Base-by-base conservation (phyloP, 805 yeast genomes). In the Zygosaccharomyces pseudorouxii region DNA sequence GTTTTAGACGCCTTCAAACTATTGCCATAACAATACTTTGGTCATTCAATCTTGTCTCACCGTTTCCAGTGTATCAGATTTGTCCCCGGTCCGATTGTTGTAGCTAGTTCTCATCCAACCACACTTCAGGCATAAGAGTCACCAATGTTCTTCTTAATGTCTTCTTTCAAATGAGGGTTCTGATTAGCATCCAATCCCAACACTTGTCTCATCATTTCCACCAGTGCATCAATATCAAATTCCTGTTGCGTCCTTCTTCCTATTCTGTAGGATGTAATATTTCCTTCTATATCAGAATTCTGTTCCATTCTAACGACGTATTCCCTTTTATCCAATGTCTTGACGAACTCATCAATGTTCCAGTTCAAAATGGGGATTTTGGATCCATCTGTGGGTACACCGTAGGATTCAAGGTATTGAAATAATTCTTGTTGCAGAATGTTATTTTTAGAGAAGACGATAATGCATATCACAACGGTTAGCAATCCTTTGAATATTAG, bases 211-310 rank as follows among this genome's bases (percentile, higher is more conserved):
- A 63, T 55, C 45, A 63, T 33, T 16, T 14, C 39, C 3, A 54
- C 48, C 11, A 65, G 48, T 2, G 64, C 47, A 7, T 54, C 52
- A 23, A 57, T 27, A 5, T 50, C 55, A 41, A 65, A 62, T 33
- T 64, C 69, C 2, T 50, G 51, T 31, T 53, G 59, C 4, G 68
- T 57, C 37, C 67, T 47, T 52, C 62, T 57, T 2, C 68, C 69
- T 1, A 63, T 44, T 18, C 60, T 46, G 53, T 60, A 65, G 5
- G 53, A 42, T 0, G 53, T 51, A 11, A 54, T 48, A 3, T 54
- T 60, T 10, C 58, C 59, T 22, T 51, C 59, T 1, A 54, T 45
- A 22, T 57, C 65, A 4, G 67, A 51, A 19, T 49, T 57, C 39
- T 64, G 65, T 37, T 56, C 60, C 10, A 47, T 25, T n/a, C 50